A percentile compares a stretch with the other conserved stretches of the same genome.
Conservation (phyloP, 1,139 yeast genomes). For the Blastobotrys arbuscula region DNA sequence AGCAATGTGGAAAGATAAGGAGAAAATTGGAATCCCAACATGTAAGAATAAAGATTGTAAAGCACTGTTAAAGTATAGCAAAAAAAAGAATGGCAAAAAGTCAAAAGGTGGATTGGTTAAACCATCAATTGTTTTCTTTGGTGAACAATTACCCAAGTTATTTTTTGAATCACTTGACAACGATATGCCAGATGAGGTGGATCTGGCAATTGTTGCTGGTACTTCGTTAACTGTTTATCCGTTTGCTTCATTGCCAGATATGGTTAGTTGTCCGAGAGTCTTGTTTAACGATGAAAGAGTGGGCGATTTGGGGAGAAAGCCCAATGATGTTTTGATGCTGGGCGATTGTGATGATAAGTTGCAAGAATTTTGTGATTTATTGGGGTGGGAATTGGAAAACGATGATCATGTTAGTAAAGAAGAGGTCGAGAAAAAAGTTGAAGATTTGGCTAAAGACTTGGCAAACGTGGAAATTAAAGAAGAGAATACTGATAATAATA, state of each 20-base stretch:
- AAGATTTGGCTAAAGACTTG: slow-evolving; percentile 14
- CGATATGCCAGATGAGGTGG: slow-evolving; percentile 50
- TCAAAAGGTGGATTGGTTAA: slow-evolving; percentile 57
- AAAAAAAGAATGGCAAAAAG: not conserved
- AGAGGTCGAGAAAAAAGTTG: slow-evolving; percentile 13
- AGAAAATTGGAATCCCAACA: slow-evolving; percentile 42
- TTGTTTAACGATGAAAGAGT: slow-evolving; percentile 71
- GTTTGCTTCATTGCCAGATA: slow-evolving; percentile 75
- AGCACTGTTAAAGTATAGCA: not conserved
- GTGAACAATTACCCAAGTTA: slow-evolving; percentile 68
- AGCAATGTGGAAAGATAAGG: slow-evolving; percentile 35
- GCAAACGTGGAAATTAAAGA: slow-evolving; percentile 17
- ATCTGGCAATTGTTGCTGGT: slow-evolving; percentile 83
- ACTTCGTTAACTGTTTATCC: slow-evolving; percentile 87
- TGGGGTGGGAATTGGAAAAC: slow-evolving; percentile 63
- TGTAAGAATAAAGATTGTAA: slow-evolving; percentile 44
- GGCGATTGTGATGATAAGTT: slow-evolving; percentile 64
- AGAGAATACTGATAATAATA: not conserved
- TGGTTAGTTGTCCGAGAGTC: slow-evolving; percentile 53
- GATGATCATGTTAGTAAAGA: slow-evolving; percentile 20
- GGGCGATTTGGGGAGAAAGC: slow-evolving; percentile 55
- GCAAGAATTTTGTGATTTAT: slow-evolving; percentile 42
- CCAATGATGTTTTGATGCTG: slow-evolving; percentile 53
- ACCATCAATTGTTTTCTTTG: slow-evolving; percentile 91
- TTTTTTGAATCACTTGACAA: slow-evolving; percentile 56